A percentile compares a stretch with the other conserved stretches of the same genome.
phyloP scores from a whole-genome alignment of 75 land plant species.

The Selaginella tamariscina region DNA sequence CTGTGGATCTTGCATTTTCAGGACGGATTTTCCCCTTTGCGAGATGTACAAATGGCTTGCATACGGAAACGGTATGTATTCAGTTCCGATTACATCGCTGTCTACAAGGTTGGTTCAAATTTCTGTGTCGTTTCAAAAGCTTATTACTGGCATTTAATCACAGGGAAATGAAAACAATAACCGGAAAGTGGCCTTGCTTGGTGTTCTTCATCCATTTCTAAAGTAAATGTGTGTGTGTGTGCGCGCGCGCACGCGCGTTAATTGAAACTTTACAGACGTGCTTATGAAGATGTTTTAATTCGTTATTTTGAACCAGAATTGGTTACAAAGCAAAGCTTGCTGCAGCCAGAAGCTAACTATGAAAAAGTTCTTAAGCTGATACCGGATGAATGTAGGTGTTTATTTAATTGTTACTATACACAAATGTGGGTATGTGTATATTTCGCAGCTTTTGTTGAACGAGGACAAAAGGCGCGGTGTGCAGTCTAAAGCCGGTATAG shows the following conservation, averaged over 20 bases:
- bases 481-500: conserved; percentile 43
- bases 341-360: conserved; percentile 55
- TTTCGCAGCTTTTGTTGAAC: conserved; percentile 39
- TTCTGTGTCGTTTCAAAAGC: background rate
- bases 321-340: conserved; percentile 44
- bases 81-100: conserved; percentile 63
- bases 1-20: conserved; percentile 24
- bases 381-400: conserved; percentile 70
- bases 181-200: conserved; percentile 59
- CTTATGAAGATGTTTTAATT: conserved; percentile 67
- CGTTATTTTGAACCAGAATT: conserved; percentile 58
- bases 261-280: conserved; percentile 44
- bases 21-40: conserved; percentile 68
- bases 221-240: conserved; percentile 35
- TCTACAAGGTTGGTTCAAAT: conserved; percentile 50
- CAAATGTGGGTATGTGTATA: background rate
- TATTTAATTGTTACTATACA: background rate
- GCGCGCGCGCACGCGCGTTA: background rate
- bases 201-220: conserved; percentile 82
- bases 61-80: conserved; percentile 72
- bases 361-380: conserved; percentile 71
- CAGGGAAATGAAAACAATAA: conserved; percentile 80
- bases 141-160: conserved; percentile 1
- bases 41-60: conserved; percentile 81
- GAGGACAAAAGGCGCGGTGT: conserved; percentile 40